Conservation (phyloP, 305 asterid genomes). For the Plantago lanceolata region DNA sequence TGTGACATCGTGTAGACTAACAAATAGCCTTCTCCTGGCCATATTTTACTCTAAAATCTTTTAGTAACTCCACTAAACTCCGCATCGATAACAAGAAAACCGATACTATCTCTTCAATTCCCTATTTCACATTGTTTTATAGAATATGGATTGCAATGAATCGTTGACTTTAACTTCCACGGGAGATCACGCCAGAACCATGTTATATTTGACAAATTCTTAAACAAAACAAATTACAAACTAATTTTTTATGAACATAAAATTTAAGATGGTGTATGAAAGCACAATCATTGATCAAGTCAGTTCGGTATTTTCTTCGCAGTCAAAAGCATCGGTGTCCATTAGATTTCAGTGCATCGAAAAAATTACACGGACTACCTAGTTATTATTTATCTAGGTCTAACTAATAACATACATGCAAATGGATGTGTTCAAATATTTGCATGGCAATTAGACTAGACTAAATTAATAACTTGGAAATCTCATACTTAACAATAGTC, state of each 20-base stretch:
- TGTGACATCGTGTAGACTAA: no score
- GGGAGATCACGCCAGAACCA: constrained; percentile 4
- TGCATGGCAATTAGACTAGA: no score
- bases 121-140: not conserved
- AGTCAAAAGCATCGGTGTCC: not conserved
- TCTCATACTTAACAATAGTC: not conserved
- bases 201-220: constrained; percentile 7
- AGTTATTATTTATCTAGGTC: not conserved
- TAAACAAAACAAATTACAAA: constrained; percentile 20
- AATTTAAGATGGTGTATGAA: no score
- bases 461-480: not conserved
- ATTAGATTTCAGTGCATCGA: no score
- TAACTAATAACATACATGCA: not conserved
- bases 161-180: not conserved
- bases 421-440: not conserved
- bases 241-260: not conserved
- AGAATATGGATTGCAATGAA: constrained; percentile 14
- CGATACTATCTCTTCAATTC: not conserved
- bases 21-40: no score
- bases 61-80: not conserved
- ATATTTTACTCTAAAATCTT: no score
- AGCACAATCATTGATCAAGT: no score
- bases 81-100: constrained; percentile 1
- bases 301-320: no score
- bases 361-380: not conserved